Evolutionary conservation across 2,329 filamentous ascomycete genomes (phyloP).

Genomic region (Colletotrichum limetticola): DNA sequence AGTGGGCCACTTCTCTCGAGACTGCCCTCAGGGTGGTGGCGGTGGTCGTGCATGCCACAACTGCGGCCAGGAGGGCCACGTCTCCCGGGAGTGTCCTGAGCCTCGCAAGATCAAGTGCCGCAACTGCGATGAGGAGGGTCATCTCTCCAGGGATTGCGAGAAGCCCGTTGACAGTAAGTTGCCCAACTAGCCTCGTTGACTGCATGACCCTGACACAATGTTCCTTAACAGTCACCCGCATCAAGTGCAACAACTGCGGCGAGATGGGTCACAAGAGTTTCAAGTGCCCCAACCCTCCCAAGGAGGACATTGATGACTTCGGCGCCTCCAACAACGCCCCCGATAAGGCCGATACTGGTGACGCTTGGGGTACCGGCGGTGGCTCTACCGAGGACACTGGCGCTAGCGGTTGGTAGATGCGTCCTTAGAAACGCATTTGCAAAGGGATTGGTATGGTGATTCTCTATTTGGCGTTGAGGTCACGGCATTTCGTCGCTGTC

Average conservation of each 20-base stretch:
- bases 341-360: slow-evolving; percentile 11
- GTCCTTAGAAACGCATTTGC: not conserved
- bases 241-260: slow-evolving; percentile 69
- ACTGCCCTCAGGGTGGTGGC: slow-evolving; percentile 73
- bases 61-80: slow-evolving; percentile 72
- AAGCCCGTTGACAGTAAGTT: slow-evolving; percentile 65
- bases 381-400: slow-evolving; percentile 11
- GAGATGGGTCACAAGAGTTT: slow-evolving; percentile 57
- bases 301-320: slow-evolving; percentile 40
- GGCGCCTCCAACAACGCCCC: slow-evolving; percentile 18
- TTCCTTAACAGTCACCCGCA: slow-evolving; percentile 53
- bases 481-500: slow-evolving; percentile 23
- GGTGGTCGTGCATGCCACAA: slow-evolving; percentile 67
- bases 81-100: slow-evolving; percentile 61
- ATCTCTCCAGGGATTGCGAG: slow-evolving; percentile 71
- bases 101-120: slow-evolving; percentile 65
- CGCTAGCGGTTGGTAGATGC: slow-evolving; percentile 28
- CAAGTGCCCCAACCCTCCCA: slow-evolving; percentile 48
- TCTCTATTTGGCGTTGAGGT: slow-evolving; percentile 27
- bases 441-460: not conserved
- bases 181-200: not conserved
- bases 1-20: slow-evolving; percentile 71
- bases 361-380: slow-evolving; percentile 5
- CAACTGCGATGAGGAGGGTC: slow-evolving; percentile 69
- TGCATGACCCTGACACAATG: slow-evolving; percentile 38